These are phyloP conservation scores for Corylus americana DNA, from an alignment of 306 rosid genomes.

Conservation along the genomic window DNA sequence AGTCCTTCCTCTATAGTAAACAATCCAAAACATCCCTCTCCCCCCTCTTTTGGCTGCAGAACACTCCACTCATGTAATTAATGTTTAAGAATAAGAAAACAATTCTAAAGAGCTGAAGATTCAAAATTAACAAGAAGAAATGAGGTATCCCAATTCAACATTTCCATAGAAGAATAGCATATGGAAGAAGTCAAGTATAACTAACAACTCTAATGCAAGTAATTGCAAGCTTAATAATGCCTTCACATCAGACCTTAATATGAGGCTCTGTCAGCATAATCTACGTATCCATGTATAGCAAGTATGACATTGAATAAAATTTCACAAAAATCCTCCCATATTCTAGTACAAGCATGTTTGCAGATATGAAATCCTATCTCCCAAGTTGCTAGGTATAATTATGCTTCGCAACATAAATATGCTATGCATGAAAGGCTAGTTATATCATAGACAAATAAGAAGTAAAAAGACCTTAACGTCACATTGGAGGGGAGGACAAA, in stretches of 20 bases:
- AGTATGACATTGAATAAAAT: background rate
- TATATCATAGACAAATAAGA: background rate
- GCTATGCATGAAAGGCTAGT: background rate
- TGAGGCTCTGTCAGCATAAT: slow-evolving; percentile 3
- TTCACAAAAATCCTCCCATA: background rate
- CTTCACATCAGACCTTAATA: slow-evolving; percentile 13
- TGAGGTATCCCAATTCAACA: slow-evolving; percentile 17
- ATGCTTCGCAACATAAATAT: background rate
- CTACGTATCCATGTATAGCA: background rate
- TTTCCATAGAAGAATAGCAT: background rate
- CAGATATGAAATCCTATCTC: background rate
- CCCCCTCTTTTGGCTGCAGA: slow-evolving; percentile 70
- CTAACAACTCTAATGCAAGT: slow-evolving; percentile 4
- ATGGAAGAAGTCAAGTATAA: background rate
- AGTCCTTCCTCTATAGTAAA: slow-evolving; percentile 74
- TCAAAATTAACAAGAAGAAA: background rate
- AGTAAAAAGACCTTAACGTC: background rate
- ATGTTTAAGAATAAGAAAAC: background rate
- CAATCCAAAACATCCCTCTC: slow-evolving; percentile 51
- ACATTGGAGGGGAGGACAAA: background rate
- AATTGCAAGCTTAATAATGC: slow-evolving; percentile 10
- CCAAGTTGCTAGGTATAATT: background rate
- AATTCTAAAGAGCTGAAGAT: background rate
- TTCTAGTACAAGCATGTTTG: background rate
- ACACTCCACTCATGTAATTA: slow-evolving; percentile 20